Conservation (phyloP, 164 flowering plant species). For the Piper betle region DNA sequence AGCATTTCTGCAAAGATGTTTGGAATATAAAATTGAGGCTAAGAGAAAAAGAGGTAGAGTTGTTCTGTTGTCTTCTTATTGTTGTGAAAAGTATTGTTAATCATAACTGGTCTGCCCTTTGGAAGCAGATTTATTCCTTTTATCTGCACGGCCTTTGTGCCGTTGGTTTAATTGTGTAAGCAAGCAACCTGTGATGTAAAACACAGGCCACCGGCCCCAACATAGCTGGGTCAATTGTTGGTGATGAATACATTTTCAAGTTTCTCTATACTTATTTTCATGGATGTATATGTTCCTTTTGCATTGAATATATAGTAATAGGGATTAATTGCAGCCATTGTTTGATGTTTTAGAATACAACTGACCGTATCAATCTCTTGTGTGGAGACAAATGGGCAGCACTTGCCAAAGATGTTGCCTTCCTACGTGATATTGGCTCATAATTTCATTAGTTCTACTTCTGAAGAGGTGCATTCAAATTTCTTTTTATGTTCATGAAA, state of each 20-base stretch:
- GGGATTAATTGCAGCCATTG: neutral
- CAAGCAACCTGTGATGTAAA: too few relatives aligned
- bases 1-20: conserved; percentile 71
- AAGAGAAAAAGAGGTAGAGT: conserved; percentile 50
- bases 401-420: conserved; percentile 41
- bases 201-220: too few relatives aligned
- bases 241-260: too few relatives aligned
- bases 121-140: too few relatives aligned
- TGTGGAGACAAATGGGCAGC: conserved; percentile 25
- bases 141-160: too few relatives aligned
- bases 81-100: neutral
- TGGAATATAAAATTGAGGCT: conserved; percentile 68
- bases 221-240: too few relatives aligned
- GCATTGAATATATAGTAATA: too few relatives aligned
- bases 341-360: conserved; percentile 33
- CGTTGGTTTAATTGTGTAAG: too few relatives aligned
- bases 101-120: neutral
- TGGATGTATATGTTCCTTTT: neutral
- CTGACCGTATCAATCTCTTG: conserved; percentile 50
- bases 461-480: conserved; percentile 35
- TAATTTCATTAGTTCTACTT: conserved; percentile 26
- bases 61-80: neutral
- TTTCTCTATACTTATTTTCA: neutral
- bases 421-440: conserved; percentile 53
- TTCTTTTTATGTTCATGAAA: neutral